Evolutionary conservation across 2,329 filamentous ascomycete species (phyloP).

Genomic region (Ceratocystis smalleyi): DNA sequence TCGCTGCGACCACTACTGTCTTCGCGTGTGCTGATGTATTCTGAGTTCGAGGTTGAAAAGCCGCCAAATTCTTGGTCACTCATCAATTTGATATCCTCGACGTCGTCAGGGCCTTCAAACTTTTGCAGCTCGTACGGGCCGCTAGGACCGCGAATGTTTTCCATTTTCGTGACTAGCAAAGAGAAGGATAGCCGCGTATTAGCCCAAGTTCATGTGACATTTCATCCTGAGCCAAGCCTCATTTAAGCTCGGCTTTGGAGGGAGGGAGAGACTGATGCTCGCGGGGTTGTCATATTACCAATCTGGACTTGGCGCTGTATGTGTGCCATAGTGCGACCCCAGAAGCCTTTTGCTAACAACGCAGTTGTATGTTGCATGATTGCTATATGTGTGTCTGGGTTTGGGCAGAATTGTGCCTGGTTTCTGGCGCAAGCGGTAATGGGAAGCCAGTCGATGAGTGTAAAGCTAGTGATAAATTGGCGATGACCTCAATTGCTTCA

Average conservation of each 20-base stretch:
- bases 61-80: constrained; percentile 77
- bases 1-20: neutral
- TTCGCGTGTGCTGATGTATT: constrained; percentile 33
- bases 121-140: constrained; percentile 48
- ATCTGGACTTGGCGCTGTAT: constrained; percentile 41
- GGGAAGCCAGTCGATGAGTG: neutral
- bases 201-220: neutral
- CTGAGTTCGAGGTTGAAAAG: constrained; percentile 58
- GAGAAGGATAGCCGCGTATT: neutral
- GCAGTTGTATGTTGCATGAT: constrained; percentile 21
- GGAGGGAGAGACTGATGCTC: constrained; percentile 9
- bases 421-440: neutral
- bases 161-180: constrained; percentile 46
- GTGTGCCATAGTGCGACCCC: constrained; percentile 43
- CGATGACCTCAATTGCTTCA: neutral
- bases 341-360: constrained; percentile 37
- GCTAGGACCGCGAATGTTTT: constrained; percentile 50
- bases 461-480: neutral
- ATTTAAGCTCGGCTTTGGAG: neutral
- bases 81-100: constrained; percentile 56
- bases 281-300: constrained; percentile 26
- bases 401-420: too few relatives aligned
- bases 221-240: too few relatives aligned
- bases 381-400: constrained; percentile 23
- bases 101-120: constrained; percentile 38